Evolutionary conservation across 768 basidiomycete genomes (phyloP).

Genomic region (Hypholoma fasciculare): DNA sequence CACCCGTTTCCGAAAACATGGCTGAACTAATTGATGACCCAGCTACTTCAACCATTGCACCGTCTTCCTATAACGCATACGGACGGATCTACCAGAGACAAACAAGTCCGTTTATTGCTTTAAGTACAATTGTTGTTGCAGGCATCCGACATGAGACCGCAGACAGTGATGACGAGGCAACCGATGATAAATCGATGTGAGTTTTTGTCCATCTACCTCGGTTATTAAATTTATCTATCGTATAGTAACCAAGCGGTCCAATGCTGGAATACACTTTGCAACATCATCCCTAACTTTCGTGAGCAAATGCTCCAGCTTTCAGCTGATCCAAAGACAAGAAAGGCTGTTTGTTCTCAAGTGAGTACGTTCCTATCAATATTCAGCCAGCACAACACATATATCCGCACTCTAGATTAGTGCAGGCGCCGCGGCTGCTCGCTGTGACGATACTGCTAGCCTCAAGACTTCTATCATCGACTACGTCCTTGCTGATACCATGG

Average conservation of each 20-base stretch:
- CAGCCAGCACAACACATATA: not conserved
- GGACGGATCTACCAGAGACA: not conserved
- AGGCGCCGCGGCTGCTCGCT: not conserved
- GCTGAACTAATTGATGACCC: not conserved
- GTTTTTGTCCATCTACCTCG: not conserved
- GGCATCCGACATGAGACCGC: not conserved
- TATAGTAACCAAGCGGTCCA: not conserved
- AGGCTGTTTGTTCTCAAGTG: not conserved
- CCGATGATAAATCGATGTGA: not conserved
- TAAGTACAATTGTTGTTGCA: not conserved
- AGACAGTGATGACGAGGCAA: not conserved
- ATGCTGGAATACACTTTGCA: not conserved
- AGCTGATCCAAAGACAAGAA: not conserved
- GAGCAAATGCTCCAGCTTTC: not conserved
- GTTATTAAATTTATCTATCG: not conserved
- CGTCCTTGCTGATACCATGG: not conserved
- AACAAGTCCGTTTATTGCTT: not conserved
- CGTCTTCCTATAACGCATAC: not conserved
- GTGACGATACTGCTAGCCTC: conserved; percentile 9
- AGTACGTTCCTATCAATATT: not conserved
- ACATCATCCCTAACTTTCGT: not conserved
- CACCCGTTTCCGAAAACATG: not conserved
- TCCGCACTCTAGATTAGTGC: not conserved
- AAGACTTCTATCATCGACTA: conserved; percentile 8
- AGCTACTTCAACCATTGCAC: not conserved